Evolutionary conservation across 2,329 filamentous ascomycete genomes (phyloP).

Genomic region (Aspergillus pseudoglaucus): DNA sequence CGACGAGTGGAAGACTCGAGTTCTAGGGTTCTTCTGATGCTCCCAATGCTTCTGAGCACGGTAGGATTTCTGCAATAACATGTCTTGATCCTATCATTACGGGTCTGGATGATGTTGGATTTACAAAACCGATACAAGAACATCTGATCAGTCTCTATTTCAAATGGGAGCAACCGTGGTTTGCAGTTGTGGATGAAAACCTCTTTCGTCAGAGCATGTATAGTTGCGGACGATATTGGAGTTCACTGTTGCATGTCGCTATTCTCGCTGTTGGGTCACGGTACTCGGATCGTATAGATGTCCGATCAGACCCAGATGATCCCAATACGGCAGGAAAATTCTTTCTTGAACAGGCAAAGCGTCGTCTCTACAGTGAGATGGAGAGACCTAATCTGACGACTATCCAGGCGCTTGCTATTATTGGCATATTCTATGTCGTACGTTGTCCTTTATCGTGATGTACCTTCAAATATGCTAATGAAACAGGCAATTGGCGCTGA

Average conservation of each 20-base stretch:
- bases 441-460: constrained; percentile 3
- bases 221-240: constrained; percentile 23
- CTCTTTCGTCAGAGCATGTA: constrained; percentile 27
- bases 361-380: constrained; percentile 15
- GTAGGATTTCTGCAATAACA: neutral
- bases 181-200: constrained; percentile 29
- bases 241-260: constrained; percentile 26
- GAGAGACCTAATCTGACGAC: constrained; percentile 30
- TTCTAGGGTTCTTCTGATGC: constrained; percentile 17
- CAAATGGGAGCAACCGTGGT: constrained; percentile 33
- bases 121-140: constrained; percentile 19
- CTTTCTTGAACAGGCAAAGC: constrained; percentile 25
- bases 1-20: constrained; percentile 30
- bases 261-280: constrained; percentile 31
- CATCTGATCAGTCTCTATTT: constrained; percentile 32
- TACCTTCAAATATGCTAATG: neutral
- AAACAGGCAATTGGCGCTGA: constrained; percentile 28
- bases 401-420: constrained; percentile 29
- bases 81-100: neutral
- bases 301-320: constrained; percentile 24
- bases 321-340: constrained; percentile 28
- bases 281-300: constrained; percentile 26
- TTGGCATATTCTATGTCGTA: constrained; percentile 23
- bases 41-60: neutral
- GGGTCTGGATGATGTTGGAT: neutral